A percentile compares a stretch with the other conserved stretches of the same genome.
Conservation (phyloP, 495 filamentous ascomycete genomes). For the Beverwykella pulmonaria region DNA sequence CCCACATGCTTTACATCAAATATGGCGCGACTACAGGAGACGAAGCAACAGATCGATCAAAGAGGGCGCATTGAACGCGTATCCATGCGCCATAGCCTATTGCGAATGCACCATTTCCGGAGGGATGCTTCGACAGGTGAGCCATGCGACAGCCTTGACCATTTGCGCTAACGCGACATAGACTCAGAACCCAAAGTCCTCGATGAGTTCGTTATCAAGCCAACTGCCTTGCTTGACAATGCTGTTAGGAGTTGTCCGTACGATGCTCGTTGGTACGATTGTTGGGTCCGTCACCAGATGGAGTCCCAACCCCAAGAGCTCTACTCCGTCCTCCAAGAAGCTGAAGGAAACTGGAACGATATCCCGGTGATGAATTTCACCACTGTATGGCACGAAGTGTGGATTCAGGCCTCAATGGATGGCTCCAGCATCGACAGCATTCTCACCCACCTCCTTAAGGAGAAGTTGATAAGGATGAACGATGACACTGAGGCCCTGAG, state of each 20-base stretch:
- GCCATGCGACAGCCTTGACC: not conserved
- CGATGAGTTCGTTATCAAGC: not conserved
- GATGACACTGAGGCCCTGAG: conserved; percentile 7
- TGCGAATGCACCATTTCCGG: not conserved
- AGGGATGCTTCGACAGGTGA: conserved; percentile 2
- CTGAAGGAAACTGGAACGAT: not conserved
- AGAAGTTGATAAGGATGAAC: conserved; percentile 6
- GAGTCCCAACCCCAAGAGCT: conserved; percentile 19
- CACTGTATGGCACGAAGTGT: conserved; percentile 11
- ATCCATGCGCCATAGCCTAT: too few species aligned
- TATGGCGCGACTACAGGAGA: not conserved
- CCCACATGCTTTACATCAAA: too few species aligned
- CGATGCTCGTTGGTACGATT: conserved; percentile 19
- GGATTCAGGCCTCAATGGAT: not conserved
- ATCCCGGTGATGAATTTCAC: conserved; percentile 1
- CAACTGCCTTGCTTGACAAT: not conserved
- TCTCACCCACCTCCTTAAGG: not conserved
- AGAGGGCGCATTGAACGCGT: too few species aligned
- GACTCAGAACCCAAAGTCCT: not conserved
- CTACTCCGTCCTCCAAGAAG: conserved; percentile 21
- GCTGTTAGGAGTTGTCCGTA: not conserved
- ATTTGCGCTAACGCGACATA: not conserved
- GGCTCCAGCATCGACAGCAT: conserved; percentile 19
- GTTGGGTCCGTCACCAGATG: conserved; percentile 34
- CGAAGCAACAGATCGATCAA: not conserved